These are phyloP conservation scores for Nicotiana otophora DNA, from an alignment of 257 asterid genomes.

Conservation along the genomic window DNA sequence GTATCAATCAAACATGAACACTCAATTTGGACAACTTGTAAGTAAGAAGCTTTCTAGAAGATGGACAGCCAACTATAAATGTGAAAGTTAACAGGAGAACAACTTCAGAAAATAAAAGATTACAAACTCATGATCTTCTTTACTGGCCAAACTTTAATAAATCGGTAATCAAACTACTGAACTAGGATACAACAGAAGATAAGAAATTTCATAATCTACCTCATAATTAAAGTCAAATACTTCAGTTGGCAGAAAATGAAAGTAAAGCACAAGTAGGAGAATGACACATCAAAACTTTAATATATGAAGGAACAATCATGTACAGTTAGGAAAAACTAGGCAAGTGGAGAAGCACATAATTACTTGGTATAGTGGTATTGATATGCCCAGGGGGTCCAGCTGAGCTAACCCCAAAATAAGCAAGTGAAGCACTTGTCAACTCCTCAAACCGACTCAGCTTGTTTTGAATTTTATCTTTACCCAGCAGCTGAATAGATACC, in stretches of 20 bases:
- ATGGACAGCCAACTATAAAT: not conserved
- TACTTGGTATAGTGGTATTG: constrained; percentile 68
- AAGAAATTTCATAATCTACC: not conserved
- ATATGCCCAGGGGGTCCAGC: constrained; percentile 46
- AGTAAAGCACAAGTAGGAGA: not conserved
- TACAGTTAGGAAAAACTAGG: not conserved
- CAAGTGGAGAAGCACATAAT: constrained; percentile 16
- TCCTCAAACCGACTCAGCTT: constrained; percentile 77
- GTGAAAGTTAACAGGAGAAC: not conserved
- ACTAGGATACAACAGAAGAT: not conserved
- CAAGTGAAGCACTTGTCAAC: constrained; percentile 67
- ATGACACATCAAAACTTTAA: constrained; percentile 1
- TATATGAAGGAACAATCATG: not conserved
- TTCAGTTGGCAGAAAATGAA: not conserved
- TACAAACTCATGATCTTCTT: not conserved
- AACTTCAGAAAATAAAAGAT: not conserved
- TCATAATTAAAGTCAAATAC: not conserved
- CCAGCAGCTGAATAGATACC: constrained; percentile 78
- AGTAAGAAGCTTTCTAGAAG: not conserved
- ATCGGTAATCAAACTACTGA: not conserved
- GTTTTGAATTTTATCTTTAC: constrained; percentile 76
- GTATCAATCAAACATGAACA: constrained; percentile 1
- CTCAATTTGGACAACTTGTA: not conserved
- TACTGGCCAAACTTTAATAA: not conserved
- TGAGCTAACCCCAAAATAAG: constrained; percentile 69